phyloP scores from a whole-genome alignment of 345 rosid genomes.

The Salix caprea region DNA sequence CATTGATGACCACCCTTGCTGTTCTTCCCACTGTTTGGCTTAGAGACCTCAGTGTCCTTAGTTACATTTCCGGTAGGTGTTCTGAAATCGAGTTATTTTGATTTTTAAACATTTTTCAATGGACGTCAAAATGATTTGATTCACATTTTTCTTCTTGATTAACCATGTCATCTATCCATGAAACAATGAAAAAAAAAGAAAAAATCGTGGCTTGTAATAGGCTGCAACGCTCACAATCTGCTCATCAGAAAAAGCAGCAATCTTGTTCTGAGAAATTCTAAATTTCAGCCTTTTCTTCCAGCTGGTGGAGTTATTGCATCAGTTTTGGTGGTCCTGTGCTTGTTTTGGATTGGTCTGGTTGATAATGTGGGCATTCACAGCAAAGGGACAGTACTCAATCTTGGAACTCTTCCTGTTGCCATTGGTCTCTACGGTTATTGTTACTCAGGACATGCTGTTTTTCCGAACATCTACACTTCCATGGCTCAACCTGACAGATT shows the following conservation, averaged over 20 bases:
- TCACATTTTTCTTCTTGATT: neutral
- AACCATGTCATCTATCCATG: neutral
- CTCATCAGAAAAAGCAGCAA: neutral
- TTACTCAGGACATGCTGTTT: conserved; percentile 97
- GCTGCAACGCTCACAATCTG: neutral
- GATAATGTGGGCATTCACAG: conserved; percentile 65
- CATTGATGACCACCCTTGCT: conserved; percentile 60
- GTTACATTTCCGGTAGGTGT: conserved; percentile 77
- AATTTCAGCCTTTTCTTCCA: conserved; percentile 22
- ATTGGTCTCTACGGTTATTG: conserved; percentile 92
- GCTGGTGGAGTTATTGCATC: conserved; percentile 98
- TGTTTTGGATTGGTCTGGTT: conserved; percentile 84
- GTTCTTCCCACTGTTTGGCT: conserved; percentile 94
- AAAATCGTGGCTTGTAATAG: neutral
- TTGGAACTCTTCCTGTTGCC: conserved; percentile 82
- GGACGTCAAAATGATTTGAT: neutral
- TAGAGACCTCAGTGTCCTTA: conserved; percentile 75
- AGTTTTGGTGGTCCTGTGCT: conserved; percentile 64
- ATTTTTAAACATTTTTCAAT: neutral
- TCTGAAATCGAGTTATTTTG: neutral
- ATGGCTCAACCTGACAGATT: conserved; percentile 75
- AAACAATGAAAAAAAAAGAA: neutral
- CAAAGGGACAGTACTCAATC: conserved; percentile 61
- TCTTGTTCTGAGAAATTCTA: conserved; percentile 9
- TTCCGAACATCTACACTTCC: conserved; percentile 90